phyloP scores from a whole-genome alignment of 768 basidiomycete species.

The Hericium rajendrae region DNA sequence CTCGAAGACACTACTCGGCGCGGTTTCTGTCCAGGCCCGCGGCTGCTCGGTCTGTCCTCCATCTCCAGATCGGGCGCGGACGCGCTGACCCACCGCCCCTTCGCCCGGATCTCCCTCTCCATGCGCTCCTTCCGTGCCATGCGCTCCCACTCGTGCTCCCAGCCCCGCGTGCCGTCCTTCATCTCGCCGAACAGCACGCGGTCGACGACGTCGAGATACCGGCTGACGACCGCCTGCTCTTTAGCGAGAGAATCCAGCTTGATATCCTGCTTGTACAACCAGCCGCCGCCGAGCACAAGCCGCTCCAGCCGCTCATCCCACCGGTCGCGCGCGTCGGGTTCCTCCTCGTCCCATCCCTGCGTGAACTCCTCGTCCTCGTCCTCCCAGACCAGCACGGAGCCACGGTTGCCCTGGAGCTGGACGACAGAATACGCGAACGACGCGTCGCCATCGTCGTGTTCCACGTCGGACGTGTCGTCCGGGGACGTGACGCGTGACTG shows the following conservation, averaged over 20 bases:
- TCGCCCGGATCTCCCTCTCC: slow-evolving; percentile 28
- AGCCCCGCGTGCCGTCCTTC: slow-evolving; percentile 37
- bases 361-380: slow-evolving; percentile 44
- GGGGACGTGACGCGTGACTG: slow-evolving; percentile 40
- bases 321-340: slow-evolving; percentile 44
- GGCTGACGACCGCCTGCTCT: slow-evolving; percentile 46
- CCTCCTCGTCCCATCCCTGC: slow-evolving; percentile 38
- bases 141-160: slow-evolving; percentile 38
- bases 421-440: slow-evolving; percentile 62
- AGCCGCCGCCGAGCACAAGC: slow-evolving; percentile 71
- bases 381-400: slow-evolving; percentile 74
- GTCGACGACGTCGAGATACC: slow-evolving; percentile 73
- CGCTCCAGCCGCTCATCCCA: slow-evolving; percentile 70
- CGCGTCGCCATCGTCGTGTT: slow-evolving; percentile 41
- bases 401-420: slow-evolving; percentile 54
- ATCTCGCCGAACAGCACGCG: slow-evolving; percentile 63
- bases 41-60: slow-evolving; percentile 7
- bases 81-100: slow-evolving; percentile 39
- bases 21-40: slow-evolving; percentile 14
- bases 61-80: slow-evolving; percentile 24
- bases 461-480: slow-evolving; percentile 18
- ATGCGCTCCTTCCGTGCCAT: slow-evolving; percentile 32
- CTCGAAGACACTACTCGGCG: slow-evolving; percentile 53
- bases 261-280: slow-evolving; percentile 70
- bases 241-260: slow-evolving; percentile 39